Conservation (phyloP, 768 basidiomycete species). For the Multifurca ochricompacta region DNA sequence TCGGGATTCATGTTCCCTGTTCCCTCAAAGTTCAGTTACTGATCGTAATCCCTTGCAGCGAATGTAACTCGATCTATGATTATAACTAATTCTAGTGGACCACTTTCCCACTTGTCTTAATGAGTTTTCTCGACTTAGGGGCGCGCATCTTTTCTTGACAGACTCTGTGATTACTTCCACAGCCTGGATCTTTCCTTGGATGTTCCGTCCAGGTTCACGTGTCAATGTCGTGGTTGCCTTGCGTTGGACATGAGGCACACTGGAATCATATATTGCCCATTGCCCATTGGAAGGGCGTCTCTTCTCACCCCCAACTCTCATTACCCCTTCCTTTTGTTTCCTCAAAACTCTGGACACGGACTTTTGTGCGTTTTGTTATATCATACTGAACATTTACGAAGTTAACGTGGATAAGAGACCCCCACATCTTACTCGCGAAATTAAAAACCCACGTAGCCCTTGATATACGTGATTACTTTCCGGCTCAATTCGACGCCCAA, state of each 20-base stretch:
- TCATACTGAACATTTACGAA: not conserved
- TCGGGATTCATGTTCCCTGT: too few relatives aligned
- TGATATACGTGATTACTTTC: not conserved
- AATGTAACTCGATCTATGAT: not conserved
- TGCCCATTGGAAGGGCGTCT: not conserved
- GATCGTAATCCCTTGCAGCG: not conserved
- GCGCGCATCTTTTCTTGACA: not conserved
- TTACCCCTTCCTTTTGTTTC: not conserved
- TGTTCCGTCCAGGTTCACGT: conserved; percentile 5
- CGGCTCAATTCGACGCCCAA: not conserved
- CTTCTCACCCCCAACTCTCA: not conserved
- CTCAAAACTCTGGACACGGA: not conserved
- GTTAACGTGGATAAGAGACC: not conserved
- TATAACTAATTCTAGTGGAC: not conserved
- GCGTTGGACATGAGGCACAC: conserved; percentile 15
- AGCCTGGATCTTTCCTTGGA: not conserved
- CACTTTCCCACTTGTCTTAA: not conserved
- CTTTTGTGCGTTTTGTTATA: conserved; percentile 8
- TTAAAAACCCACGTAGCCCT: not conserved
- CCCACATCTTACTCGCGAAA: not conserved
- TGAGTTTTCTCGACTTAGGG: not conserved
- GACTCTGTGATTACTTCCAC: not conserved
- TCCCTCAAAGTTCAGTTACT: too few relatives aligned
- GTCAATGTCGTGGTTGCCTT: conserved; percentile 16
- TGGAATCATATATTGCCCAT: conserved; percentile 8